phyloP scores from a whole-genome alignment of 2,329 filamentous ascomycete genomes.

The Erysiphe neolycopersici region DNA sequence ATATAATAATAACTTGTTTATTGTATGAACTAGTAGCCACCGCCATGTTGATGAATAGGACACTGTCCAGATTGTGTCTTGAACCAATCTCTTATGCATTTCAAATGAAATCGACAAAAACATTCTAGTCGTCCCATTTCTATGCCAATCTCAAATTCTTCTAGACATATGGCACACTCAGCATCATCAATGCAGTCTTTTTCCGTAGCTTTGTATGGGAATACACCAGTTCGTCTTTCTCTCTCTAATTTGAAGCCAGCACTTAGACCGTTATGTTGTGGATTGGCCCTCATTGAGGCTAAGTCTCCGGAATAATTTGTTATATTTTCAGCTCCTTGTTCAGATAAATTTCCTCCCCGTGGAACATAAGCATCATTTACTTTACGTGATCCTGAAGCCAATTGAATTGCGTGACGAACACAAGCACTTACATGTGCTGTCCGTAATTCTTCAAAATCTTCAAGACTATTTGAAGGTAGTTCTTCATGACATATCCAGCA shows the following conservation, averaged over 20 bases:
- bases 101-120: constrained; percentile 34
- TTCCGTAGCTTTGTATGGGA: constrained; percentile 35
- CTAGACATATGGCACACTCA: constrained; percentile 41
- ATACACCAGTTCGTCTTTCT: constrained; percentile 29
- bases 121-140: constrained; percentile 40
- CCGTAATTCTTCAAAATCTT: constrained; percentile 26
- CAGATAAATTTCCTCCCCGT: background rate
- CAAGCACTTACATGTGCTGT: constrained; percentile 32
- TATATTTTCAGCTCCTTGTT: background rate
- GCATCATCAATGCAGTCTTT: constrained; percentile 42
- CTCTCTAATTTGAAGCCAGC: constrained; percentile 2
- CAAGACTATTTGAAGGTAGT: constrained; percentile 29
- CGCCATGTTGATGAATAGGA: constrained; percentile 32
- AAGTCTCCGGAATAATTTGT: background rate
- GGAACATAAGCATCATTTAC: background rate
- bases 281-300: background rate
- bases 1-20: background rate
- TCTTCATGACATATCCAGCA: constrained; percentile 53
- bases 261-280: background rate
- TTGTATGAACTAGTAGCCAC: constrained; percentile 1
- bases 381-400: constrained; percentile 2
- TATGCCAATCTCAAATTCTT: constrained; percentile 34
- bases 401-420: constrained; percentile 14
- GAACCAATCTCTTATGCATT: constrained; percentile 36
- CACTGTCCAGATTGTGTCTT: constrained; percentile 33